Base-by-base conservation (phyloP, 148 eudicot species). In the Fagopyrum homotropicum region DNA sequence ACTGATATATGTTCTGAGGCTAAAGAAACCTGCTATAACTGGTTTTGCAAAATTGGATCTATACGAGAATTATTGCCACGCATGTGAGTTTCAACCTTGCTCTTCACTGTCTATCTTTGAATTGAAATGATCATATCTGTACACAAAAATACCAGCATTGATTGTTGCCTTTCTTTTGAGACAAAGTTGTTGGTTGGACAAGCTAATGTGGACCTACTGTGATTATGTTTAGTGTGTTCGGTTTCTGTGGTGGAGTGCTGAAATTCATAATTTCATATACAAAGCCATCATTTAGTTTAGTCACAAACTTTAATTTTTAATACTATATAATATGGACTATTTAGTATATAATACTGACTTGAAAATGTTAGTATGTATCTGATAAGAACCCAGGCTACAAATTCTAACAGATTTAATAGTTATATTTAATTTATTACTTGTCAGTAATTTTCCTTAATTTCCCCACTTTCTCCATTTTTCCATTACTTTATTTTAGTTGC, bases 21-120 rank as follows among this genome's bases (percentile, higher is more conserved):
- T 56, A 89, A 87, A 80, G 93, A 91, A 77, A 91, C 84, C 77
- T 91, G 97, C 82, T 78, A 79, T 69, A 89, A 91, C 81, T 91
- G 93, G 93, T 89, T 91, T 80, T 79, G 87, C 84, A 91, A 91
- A 87, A 82, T 91, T 76, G 89, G 91, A 64, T 83, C 91, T 43
- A 77, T 89, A 76, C 85, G 76, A 45, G 93, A 89, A 84, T 85
- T 91, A 79, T 83, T 91, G 80, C 97, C 97, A 26, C 97, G 97
- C 86, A 87, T 91, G 97, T 91, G 79, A 91, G 77, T 73, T 74
- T 77, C 69, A 73, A 35, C 8, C 75, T 44, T 52, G 56, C 35
- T 66, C 46, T 66, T 46, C 46, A 40, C 11, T 74, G 49, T 64
- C 64, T 50, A 63, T 12, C 70, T 77, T 66, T 66, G 17, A 40